These are phyloP conservation scores for Tylopilus balloui DNA, from an alignment of 768 basidiomycete genomes.

Conservation along the genomic window DNA sequence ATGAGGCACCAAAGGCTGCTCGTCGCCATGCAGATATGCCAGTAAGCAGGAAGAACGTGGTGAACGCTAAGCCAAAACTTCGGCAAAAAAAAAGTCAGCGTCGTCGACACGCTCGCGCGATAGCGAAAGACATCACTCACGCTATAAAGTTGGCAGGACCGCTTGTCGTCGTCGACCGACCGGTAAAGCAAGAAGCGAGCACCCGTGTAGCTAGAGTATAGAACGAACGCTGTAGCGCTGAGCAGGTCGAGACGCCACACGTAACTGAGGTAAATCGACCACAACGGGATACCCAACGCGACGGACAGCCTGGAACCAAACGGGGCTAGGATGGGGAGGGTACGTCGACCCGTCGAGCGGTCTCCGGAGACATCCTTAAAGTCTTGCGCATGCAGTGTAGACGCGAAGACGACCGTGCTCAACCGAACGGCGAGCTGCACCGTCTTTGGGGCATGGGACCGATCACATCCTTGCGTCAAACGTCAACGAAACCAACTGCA, in stretches of 20 bases:
- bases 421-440: conserved; percentile 21
- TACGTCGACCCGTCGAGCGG: conserved; percentile 30
- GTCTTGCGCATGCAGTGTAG: conserved; percentile 32
- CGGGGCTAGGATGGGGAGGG: conserved; percentile 40
- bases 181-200: conserved; percentile 17
- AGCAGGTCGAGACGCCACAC: conserved; percentile 20
- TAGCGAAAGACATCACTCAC: conserved; percentile 17
- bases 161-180: conserved; percentile 15
- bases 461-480: conserved; percentile 12
- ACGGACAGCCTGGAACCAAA: conserved; percentile 15
- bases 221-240: conserved; percentile 12
- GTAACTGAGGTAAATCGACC: conserved; percentile 20
- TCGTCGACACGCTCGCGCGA: no score
- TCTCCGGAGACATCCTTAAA: conserved; percentile 41
- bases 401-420: conserved; percentile 27
- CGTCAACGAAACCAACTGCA: not conserved
- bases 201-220: conserved; percentile 17
- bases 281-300: conserved; percentile 19
- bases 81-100: no score
- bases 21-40: not conserved
- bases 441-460: conserved; percentile 6
- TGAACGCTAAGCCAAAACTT: conserved; percentile 16
- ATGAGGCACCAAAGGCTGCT: not conserved
- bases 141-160: conserved; percentile 23
- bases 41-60: conserved; percentile 16